Base-by-base conservation (phyloP, 352 stramenopile species). In the Globisporangium ultimum region DNA sequence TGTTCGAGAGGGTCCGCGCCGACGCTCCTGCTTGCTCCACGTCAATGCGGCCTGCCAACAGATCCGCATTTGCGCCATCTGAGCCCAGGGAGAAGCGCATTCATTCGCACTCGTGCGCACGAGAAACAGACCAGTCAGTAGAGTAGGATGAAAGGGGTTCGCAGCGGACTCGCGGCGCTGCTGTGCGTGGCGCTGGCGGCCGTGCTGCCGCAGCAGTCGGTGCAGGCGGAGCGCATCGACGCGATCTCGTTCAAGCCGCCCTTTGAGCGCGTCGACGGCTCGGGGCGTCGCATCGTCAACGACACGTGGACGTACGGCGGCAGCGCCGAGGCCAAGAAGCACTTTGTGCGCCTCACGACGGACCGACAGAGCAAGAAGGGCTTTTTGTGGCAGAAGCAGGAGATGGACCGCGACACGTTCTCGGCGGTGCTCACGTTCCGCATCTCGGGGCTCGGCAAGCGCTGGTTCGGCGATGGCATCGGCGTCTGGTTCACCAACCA, bases 331-430 rank as follows among this genome's bases (percentile, higher is more conserved):
- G 74, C 84, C 18, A 93, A 94, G 66, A 91, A 93, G 69, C 72
- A 89, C 71, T 95, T 95, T 63, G 70, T 94, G 42, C 87, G 87
- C 24, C 67, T 95, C n/a, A 95, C 86, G n/a, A 86, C 86, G 10
- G 85, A 95, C 59, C 83, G 86, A 0, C 86, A 95, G 69, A 93
- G 83, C 71, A 93, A 94, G 67, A 74, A 79, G 42, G 86, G 86
- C 0, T 87, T 84, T 58, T n/a, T 95, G 38, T 95, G 86, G 86
- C 71, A 88, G 61, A 82, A 76, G 22, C 65, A 84, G 20, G 62
- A 60, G 11, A 60, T 95, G 51, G 64, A 59, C 0, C 74, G 71
- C 43, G 74, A 93, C 45, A 72, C 70, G 24, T 65, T 93, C 50
- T 86, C 81, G 46, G 70, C 68, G 10, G 71, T 93, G 38, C 60